Evolutionary conservation across 495 filamentous ascomycete species (phyloP).

Genomic region (Tuber magnatum): DNA sequence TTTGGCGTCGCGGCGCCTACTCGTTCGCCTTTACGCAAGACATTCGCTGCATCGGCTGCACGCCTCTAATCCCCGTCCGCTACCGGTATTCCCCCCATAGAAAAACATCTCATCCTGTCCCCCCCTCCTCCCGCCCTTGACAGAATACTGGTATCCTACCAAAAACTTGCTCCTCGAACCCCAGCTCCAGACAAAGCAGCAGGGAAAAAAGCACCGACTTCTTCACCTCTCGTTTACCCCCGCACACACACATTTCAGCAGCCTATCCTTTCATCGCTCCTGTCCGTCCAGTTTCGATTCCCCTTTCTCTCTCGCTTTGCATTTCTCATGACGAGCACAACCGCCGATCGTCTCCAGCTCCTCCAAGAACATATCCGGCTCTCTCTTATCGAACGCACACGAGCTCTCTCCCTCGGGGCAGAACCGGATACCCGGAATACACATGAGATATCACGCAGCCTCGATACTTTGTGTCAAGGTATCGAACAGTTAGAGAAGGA

Average conservation of each 20-base stretch:
- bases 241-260: neutral
- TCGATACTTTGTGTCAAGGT: conserved; percentile 77
- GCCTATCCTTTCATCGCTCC: conserved; percentile 10
- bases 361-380: conserved; percentile 74
- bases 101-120: neutral
- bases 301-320: neutral
- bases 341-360: conserved; percentile 57
- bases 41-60: neutral
- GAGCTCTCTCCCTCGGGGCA: conserved; percentile 78
- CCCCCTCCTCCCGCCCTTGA: neutral
- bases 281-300: conserved; percentile 4
- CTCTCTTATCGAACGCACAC: conserved; percentile 77
- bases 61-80: neutral
- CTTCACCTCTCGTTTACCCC: neutral
- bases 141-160: neutral
- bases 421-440: conserved; percentile 78
- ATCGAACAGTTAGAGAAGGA: conserved; percentile 68
- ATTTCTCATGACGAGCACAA: conserved; percentile 51
- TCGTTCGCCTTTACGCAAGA: neutral
- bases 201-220: neutral
- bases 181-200: neutral
- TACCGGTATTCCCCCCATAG: neutral
- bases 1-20: neutral
- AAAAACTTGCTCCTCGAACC: neutral
- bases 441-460: conserved; percentile 72